phyloP scores from a whole-genome alignment of 495 filamentous ascomycete species.

The Penicillium dipodomyicola region DNA sequence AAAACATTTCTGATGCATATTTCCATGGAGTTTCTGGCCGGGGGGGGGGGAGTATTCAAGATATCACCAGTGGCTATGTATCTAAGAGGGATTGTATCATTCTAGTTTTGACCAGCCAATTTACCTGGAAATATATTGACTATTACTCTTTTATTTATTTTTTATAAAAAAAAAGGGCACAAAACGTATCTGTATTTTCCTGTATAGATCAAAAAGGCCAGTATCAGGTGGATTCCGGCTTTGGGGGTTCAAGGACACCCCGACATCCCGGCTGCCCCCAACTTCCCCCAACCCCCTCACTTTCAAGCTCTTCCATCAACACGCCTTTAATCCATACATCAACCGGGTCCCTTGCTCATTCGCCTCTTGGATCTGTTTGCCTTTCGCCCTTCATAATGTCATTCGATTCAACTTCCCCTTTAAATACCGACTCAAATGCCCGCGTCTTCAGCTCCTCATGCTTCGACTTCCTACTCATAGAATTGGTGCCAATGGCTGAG shows the following conservation, averaged over 20 bases:
- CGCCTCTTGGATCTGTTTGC: background rate
- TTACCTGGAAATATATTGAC: background rate
- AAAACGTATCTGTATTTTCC: background rate
- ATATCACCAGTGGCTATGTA: constrained; percentile 3
- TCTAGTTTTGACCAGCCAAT: background rate
- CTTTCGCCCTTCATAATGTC: constrained; percentile 54
- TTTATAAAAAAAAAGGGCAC: background rate
- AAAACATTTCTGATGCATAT: constrained; percentile 13
- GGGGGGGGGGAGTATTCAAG: background rate
- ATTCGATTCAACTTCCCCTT: constrained; percentile 65
- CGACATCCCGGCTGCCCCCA: too few relatives aligned
- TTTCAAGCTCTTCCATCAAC: background rate
- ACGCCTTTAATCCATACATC: background rate
- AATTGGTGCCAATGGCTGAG: constrained; percentile 92
- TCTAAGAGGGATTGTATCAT: background rate
- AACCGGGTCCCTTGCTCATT: too few relatives aligned
- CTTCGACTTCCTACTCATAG: constrained; percentile 91
- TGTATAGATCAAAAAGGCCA: background rate
- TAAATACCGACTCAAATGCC: constrained; percentile 70
- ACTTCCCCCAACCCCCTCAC: too few relatives aligned
- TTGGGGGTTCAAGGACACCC: background rate
- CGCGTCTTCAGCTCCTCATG: constrained; percentile 76
- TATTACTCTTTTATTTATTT: background rate
- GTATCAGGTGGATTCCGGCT: background rate
- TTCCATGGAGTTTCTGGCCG: constrained; percentile 25